Evolutionary conservation across 2,329 filamentous ascomycete genomes (phyloP), one percentile per base, ranked within the genome.

Genomic region (Chaetomiaceae sp.): DNA sequence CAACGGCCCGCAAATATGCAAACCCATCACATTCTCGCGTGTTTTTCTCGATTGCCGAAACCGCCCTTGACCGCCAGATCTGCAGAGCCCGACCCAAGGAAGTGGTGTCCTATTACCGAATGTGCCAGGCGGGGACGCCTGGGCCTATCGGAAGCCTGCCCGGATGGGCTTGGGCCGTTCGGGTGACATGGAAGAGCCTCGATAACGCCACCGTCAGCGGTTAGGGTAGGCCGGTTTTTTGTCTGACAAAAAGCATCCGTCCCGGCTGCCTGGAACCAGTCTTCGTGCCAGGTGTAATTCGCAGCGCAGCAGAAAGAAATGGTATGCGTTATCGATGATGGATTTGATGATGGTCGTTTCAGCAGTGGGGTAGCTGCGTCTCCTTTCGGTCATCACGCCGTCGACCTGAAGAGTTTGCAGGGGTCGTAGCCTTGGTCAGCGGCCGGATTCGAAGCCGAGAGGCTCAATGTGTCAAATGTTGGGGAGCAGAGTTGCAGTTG

Each of bases 61-160:
- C 18, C 16, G 9, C 25, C 25, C 5, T 27, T 43, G 40, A 43
- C 40, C 40, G 40, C 40, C 16, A 43, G 16, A 42, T 29, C 14
- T n/a, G 25, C 25, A 27, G 5, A n/a, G 18, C 14, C 33, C 14
- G 7, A 33, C 30, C 30, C 25, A 27, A 27, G n/a, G n/a, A n/a
- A n/a, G n/a, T n/a, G n/a, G n/a, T n/a, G n/a, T n/a, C n/a, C n/a
- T n/a, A n/a, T n/a, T n/a, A n/a, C n/a, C n/a, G n/a, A n/a, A n/a
- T n/a, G n/a, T n/a, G n/a, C n/a, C n/a, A n/a, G n/a, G n/a, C n/a
- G n/a, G n/a, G n/a, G n/a, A n/a, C n/a, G n/a, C n/a, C n/a, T n/a
- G 38, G 38, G 32, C 47, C 47, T 36, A 50, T 50, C 38, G 30
- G 47, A 43, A 36, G 47, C 38, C 20, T 27, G 29, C 30, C 47